phyloP scores from a whole-genome alignment of 2,329 filamentous ascomycete species.

The Alternaria panax region DNA sequence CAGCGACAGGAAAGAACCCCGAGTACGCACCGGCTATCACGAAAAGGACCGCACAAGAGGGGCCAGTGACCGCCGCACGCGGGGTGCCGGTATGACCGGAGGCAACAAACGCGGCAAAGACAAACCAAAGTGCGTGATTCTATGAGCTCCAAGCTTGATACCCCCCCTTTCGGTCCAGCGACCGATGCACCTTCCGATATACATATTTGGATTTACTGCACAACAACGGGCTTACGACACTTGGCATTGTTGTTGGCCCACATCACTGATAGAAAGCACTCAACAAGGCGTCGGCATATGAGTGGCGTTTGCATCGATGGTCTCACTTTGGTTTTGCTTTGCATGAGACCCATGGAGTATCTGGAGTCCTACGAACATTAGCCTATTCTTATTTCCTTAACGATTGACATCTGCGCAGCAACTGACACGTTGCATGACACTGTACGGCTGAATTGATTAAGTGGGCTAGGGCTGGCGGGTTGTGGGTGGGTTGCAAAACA shows the following conservation, averaged over 20 bases:
- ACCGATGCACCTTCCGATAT: conserved; percentile 21
- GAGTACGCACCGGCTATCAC: conserved; percentile 21
- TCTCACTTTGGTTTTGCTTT: conserved; percentile 40
- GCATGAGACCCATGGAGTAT: conserved; percentile 44
- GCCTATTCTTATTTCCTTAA: conserved; percentile 24
- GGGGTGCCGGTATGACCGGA: conserved; percentile 21
- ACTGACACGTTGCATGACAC: conserved; percentile 30
- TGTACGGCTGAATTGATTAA: conserved; percentile 30
- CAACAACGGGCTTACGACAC: conserved; percentile 37
- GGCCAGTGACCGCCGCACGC: conserved; percentile 20
- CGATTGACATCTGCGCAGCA: conserved; percentile 20
- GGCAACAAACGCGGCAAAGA: conserved; percentile 29
- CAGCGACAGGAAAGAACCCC: conserved; percentile 25
- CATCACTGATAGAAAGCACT: conserved; percentile 42
- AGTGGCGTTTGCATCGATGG: conserved; percentile 48
- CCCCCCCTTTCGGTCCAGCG: conserved; percentile 1
- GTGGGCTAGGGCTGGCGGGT: conserved; percentile 12
- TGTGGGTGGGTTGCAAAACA: not conserved
- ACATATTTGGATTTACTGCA: conserved; percentile 38
- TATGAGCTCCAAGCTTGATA: conserved; percentile 27
- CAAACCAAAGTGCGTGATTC: conserved; percentile 46
- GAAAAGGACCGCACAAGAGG: conserved; percentile 30
- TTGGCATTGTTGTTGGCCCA: conserved; percentile 29
- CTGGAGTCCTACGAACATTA: conserved; percentile 33
- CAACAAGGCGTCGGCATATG: conserved; percentile 46